Conservation (phyloP, 805 yeast genomes). For the Candida pini region DNA sequence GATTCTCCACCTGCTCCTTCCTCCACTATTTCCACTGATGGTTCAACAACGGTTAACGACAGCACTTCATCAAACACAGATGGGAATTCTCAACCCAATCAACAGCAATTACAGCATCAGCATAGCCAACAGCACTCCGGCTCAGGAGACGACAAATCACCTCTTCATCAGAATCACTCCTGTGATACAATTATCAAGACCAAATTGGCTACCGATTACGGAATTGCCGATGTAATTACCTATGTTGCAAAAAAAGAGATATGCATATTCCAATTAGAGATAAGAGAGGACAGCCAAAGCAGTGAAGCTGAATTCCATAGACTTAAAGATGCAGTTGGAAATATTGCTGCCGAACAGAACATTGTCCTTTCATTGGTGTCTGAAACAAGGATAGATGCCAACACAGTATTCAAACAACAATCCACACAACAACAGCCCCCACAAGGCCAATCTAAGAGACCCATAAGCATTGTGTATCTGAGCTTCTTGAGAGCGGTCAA, state of each 20-base stretch:
- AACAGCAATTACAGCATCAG: background rate
- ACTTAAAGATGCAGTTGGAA: slow-evolving; percentile 28
- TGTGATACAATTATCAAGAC: slow-evolving; percentile 23
- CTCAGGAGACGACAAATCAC: slow-evolving; percentile 10
- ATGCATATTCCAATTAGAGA: slow-evolving; percentile 27
- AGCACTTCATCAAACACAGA: background rate
- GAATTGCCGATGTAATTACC: slow-evolving; percentile 24
- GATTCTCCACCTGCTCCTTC: slow-evolving; percentile 5
- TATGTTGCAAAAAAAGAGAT: slow-evolving; percentile 27
- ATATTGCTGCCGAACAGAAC: slow-evolving; percentile 23
- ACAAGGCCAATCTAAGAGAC: slow-evolving; percentile 16
- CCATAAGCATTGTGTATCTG: slow-evolving; percentile 32
- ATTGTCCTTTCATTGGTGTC: slow-evolving; percentile 21
- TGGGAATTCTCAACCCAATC: background rate
- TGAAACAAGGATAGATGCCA: slow-evolving; percentile 23
- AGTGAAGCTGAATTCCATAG: slow-evolving; percentile 24
- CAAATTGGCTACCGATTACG: slow-evolving; percentile 24
- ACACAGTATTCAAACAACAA: slow-evolving; percentile 18
- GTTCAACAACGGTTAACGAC: background rate
- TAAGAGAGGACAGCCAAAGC: slow-evolving; percentile 8
- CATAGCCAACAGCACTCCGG: background rate
- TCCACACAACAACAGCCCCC: slow-evolving; percentile 1
- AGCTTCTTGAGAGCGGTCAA: slow-evolving; percentile 47
- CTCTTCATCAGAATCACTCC: slow-evolving; percentile 21
- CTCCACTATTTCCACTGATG: background rate